Evolutionary conservation across 2,329 filamentous ascomycete genomes (phyloP), one percentile per base, ranked within the genome.

Genomic region (Sporothrix brunneoviolacea): DNA sequence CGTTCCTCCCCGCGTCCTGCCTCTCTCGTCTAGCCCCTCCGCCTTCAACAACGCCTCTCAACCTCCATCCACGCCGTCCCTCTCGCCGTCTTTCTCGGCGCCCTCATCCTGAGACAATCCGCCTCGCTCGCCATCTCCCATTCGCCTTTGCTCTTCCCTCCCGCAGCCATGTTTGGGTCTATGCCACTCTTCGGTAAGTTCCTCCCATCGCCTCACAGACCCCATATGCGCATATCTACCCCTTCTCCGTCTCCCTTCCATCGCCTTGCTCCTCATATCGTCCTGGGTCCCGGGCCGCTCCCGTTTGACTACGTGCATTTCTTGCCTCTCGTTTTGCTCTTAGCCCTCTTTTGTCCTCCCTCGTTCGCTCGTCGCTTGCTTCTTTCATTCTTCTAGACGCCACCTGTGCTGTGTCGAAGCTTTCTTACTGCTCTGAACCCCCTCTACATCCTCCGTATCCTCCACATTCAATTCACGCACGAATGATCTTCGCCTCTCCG

Each of bases 91-190:
- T n/a, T n/a, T 21, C n/a, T n/a, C n/a, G 10, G 4, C 36, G 8
- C 2, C 36, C 4, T 18, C 36, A 19, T 19, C 36, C 36, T 7
- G 18, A 9, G 36, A 38, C 36, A 16, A 38, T 21, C 36, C 4
- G n/a, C 24, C 24, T 28, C 6, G 24, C 24, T 28, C 24, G 4
- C 18, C n/a, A 18, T 38, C n/a, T 19, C 2, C 24, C 18, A 18
- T 15, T 18, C 19, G 7, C 16, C 18, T 10, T 18, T 33, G 15
- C 21, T 16, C 16, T 21, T 16, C 28, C 19, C 30, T 24, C 16
- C 21, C 30, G 38, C 48, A 59, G 61, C 53, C 58, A 74, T 74
- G 71, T 74, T 74, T 59, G 70, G 70, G 43, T 67, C 63, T 48
- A 64, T 73, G 54, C 55, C 67, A 46, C 62, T 64, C 52, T 62